Conservation (phyloP, 495 filamentous ascomycete genomes). For the Neurospora sp. region DNA sequence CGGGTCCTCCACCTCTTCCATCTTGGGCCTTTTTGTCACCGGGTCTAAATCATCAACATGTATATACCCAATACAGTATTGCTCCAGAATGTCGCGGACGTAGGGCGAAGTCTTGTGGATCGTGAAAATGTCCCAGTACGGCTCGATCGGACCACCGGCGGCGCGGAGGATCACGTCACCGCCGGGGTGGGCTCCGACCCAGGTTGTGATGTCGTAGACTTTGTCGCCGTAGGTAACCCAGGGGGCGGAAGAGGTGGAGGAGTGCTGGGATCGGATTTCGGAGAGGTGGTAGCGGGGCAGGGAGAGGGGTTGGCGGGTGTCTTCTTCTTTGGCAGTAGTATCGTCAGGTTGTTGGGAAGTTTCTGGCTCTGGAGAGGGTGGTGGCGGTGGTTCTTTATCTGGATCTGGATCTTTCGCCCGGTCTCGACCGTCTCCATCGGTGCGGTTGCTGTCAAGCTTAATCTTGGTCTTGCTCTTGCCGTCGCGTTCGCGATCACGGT, state of each 20-base stretch:
- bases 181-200: constrained; percentile 47
- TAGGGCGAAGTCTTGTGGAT: constrained; percentile 45
- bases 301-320: constrained; percentile 19
- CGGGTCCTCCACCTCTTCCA: constrained; percentile 43
- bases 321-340: constrained; percentile 10
- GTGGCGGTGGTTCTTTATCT: background rate
- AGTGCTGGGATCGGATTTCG: constrained; percentile 40
- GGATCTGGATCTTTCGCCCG: background rate
- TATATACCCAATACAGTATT: constrained; percentile 44
- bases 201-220: constrained; percentile 53
- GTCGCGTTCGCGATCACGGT: background rate
- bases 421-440: background rate
- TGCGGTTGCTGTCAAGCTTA: background rate
- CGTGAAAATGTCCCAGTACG: constrained; percentile 54
- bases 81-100: constrained; percentile 46
- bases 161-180: constrained; percentile 51
- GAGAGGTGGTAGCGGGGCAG: constrained; percentile 36
- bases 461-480: background rate
- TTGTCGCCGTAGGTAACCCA: constrained; percentile 44
- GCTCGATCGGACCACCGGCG: constrained; percentile 45
- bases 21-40: constrained; percentile 28
- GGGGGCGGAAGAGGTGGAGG: constrained; percentile 29
- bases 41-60: constrained; percentile 39
- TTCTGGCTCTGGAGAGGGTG: background rate
- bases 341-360: background rate